Percentiles rank a stretch among this genome's conserved stretches.
Conservation (phyloP, 192 early-diverging fungal genomes). For the Lobosporangium transversale region DNA sequence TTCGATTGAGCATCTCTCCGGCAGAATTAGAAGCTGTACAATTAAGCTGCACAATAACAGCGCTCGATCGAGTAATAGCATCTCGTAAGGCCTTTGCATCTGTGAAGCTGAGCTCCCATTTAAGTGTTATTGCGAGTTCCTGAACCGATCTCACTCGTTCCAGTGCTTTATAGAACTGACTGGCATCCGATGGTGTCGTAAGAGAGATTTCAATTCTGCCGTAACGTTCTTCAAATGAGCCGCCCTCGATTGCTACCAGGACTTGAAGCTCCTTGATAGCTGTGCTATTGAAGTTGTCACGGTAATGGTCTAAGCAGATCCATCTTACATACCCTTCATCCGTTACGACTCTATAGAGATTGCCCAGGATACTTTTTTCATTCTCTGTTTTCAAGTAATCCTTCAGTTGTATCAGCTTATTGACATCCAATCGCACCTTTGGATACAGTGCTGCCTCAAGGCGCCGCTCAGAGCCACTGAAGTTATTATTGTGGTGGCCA, state of each 20-base stretch:
- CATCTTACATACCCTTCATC: conserved; percentile 21
- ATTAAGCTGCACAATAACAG: neutral
- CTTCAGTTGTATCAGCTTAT: too few relatives aligned
- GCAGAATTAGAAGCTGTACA: neutral
- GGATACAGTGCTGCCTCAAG: conserved; percentile 3
- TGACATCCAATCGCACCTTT: conserved; percentile 1
- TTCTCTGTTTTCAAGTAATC: conserved; percentile 11
- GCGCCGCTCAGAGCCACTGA: too few relatives aligned
- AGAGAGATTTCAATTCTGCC: conserved; percentile 17
- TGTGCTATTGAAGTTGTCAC: conserved; percentile 14
- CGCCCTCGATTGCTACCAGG: conserved; percentile 8
- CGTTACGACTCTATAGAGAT: conserved; percentile 22
- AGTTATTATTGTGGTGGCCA: too few relatives aligned
- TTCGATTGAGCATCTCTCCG: conserved; percentile 2
- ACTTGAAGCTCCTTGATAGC: conserved; percentile 11
- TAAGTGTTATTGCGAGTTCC: conserved; percentile 8
- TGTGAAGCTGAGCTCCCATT: conserved; percentile 1
- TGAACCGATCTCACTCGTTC: conserved; percentile 18
- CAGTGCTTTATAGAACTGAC: conserved; percentile 27
- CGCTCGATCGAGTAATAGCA: conserved; percentile 11
- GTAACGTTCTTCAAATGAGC: conserved; percentile 14
- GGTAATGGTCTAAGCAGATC: conserved; percentile 38
- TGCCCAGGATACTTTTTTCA: conserved; percentile 11
- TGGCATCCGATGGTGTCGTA: neutral
- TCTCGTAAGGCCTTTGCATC: conserved; percentile 23